Base-by-base conservation (phyloP, 176 grass and related monocot genomes). In the Eleusine coracana region DNA sequence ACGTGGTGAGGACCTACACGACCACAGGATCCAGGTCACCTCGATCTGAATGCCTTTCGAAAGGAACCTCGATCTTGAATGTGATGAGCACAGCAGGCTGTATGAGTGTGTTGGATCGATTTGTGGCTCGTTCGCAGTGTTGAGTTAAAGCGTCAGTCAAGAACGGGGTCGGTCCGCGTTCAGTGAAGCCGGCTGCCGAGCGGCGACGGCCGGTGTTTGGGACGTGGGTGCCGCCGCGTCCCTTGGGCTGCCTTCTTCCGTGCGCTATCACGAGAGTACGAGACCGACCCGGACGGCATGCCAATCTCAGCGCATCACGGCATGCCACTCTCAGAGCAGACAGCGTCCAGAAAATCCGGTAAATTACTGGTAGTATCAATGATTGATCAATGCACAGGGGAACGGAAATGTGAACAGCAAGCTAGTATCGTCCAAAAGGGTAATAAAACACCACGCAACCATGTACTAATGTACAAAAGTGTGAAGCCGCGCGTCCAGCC, bases 391-490 rank as follows among this genome's bases (percentile, higher is more conserved):
- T 76, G 34, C 18, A 62, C 42, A 27, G 3, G 49, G 28, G 50
- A n/a, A 38, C 15, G 36, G 16, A 41, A 70, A 46, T 20, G 40
- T 8, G 72, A 82, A 85, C 48, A 86, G 70, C 66, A 62, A 37
- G 31, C 73, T 74, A 34, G 31, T 34, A 79, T 44, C 73, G 27
- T 66, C 73, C 73, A 86, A 50, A 46, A 72, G 10, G 73, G 73
- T 89, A 21, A 58, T 78, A 82, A 39, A 34, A 82, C 40, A 70
- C 64, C 40, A n/a, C 68, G 18, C 54, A 50, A 80, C 16, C 70
- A 56, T 72, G 83, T 76, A 72, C 67, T 56, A 82, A 86, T 90
- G 83, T 83, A 86, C 88, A 90, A 65, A 82, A 59, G 56, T 38
- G 64, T 69, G 84, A 78, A 83, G 66, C 80, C 36, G 68, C 83